phyloP scores from a whole-genome alignment of 2,329 filamentous ascomycete species.

The Calonectria hongkongensis region DNA sequence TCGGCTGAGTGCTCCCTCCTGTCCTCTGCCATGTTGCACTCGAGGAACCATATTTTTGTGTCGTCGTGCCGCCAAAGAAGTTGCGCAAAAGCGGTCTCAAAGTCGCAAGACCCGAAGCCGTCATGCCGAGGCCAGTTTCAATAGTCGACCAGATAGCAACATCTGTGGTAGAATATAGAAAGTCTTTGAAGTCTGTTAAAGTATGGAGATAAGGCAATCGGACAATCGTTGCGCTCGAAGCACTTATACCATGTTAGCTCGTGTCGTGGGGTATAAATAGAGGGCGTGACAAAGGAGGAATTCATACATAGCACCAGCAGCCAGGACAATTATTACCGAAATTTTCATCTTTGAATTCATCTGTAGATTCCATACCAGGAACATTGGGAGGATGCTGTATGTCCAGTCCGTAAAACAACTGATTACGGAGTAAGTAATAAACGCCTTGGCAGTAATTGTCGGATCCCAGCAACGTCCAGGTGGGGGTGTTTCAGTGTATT shows the following conservation, averaged over 20 bases:
- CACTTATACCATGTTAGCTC: neutral
- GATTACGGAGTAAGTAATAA: slow-evolving; percentile 5
- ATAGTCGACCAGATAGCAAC: slow-evolving; percentile 21
- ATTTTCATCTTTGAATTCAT: slow-evolving; percentile 13
- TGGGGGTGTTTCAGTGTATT: neutral
- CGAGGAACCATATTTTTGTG: neutral
- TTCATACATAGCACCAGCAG: slow-evolving; percentile 1
- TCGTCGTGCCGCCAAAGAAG: neutral
- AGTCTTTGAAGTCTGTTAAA: neutral
- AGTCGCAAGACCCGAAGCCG: slow-evolving; percentile 1
- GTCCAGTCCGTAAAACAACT: slow-evolving; percentile 20
- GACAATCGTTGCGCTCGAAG: slow-evolving; percentile 14
- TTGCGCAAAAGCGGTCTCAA: slow-evolving; percentile 1
- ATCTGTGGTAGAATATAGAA: slow-evolving; percentile 10
- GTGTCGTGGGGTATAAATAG: neutral
- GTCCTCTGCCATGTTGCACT: neutral
- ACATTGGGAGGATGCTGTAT: slow-evolving; percentile 12
- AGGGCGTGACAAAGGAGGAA: neutral
- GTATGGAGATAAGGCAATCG: slow-evolving; percentile 14
- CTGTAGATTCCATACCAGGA: neutral
- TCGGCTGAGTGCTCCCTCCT: no score
- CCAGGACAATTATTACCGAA: neutral
- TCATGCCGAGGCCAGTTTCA: neutral
- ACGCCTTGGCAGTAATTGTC: neutral
- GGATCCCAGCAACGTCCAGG: neutral